Evolutionary conservation across 306 rosid genomes (phyloP).

Genomic region (Vigna mungo): DNA sequence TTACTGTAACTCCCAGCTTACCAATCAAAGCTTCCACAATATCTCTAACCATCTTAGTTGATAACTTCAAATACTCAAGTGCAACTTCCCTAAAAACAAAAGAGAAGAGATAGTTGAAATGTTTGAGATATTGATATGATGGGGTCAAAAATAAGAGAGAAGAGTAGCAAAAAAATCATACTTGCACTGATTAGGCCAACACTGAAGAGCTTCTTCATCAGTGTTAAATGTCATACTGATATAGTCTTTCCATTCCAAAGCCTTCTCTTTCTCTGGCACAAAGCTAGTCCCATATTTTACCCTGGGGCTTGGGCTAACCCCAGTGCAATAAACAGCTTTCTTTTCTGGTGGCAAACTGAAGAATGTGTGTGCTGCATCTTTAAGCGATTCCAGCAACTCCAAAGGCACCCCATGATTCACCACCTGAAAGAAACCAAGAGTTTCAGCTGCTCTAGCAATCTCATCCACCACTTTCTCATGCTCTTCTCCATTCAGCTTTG

Average conservation of each 20-base stretch:
- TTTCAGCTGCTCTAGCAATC: constrained; percentile 59
- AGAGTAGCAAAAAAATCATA: constrained; percentile 22
- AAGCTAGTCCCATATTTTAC: constrained; percentile 71
- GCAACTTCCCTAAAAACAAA: constrained; percentile 49
- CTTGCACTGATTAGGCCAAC: constrained; percentile 70
- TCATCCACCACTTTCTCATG: constrained; percentile 52
- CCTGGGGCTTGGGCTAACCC: constrained; percentile 51
- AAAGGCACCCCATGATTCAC: constrained; percentile 65
- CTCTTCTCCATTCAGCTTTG: constrained; percentile 59
- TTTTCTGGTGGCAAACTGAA: constrained; percentile 51
- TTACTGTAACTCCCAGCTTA: constrained; percentile 54
- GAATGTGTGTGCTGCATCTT: constrained; percentile 57
- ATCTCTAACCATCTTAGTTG: constrained; percentile 50
- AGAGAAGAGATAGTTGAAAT: too few species aligned
- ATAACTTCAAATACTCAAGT: constrained; percentile 61
- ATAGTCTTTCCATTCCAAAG: constrained; percentile 75
- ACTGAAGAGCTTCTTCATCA: constrained; percentile 63
- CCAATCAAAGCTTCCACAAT: constrained; percentile 48
- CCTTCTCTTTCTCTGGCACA: constrained; percentile 70
- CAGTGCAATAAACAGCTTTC: constrained; percentile 50
- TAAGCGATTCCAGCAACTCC: constrained; percentile 58
- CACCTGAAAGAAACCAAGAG: constrained; percentile 70
- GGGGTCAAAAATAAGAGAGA: not conserved
- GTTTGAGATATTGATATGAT: too few species aligned
- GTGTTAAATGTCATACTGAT: constrained; percentile 55